Base-by-base conservation (phyloP, 2,329 filamentous ascomycete species). In the Trichophyton schoenleinii region DNA sequence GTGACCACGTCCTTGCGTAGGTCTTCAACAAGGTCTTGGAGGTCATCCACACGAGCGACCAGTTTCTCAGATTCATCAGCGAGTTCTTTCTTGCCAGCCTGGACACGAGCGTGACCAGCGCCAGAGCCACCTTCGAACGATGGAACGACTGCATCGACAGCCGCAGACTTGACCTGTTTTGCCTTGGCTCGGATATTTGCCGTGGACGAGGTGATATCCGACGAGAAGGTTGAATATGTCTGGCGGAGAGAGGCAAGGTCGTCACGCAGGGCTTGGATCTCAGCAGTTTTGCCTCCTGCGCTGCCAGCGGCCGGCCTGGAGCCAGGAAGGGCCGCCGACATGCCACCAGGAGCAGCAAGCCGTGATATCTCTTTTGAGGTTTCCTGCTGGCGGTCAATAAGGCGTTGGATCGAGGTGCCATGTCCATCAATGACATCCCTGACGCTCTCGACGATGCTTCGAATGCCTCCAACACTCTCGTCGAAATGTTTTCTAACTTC, bases 401-500 rank as follows among this genome's bases (percentile, higher is more conserved):
- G 90, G 58, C 87, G 82, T 70, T 95, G 88, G 60, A 99, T 83
- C 5, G 89, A 85, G 2, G 83, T 82, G 57, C 89, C 85, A 69
- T 97, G 94, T 53, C 91, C 88, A 62, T 91, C 87, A 8, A 99
- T 81, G 49, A 88, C 87, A 60, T 88, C 87, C 72, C 88, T 89
- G 62, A 99, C 85, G 61, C 89, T 86, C 67, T 95, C 88, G n/a
- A 99, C 85, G 34, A 96, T 82, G 61, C 85, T 83, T 66, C 87
- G 89, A 58, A 99, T 79, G 5, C 87, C 85, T 8, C 87, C 86
- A 58, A 99, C 80, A 48, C 91, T 90, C 66, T 99, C 92, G 65
- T 99, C 94, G 66, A 99, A 91, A 70, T 97, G 94, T 57, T 86
- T 86, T 76, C 97, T 97, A 42, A 99, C 91, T 74, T 99, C 94